Percentiles rank a stretch among this genome's conserved stretches.
These are phyloP conservation scores for Leccinum pachyderme DNA, from an alignment of 1,284 basidiomycete species.

Conservation along the genomic window DNA sequence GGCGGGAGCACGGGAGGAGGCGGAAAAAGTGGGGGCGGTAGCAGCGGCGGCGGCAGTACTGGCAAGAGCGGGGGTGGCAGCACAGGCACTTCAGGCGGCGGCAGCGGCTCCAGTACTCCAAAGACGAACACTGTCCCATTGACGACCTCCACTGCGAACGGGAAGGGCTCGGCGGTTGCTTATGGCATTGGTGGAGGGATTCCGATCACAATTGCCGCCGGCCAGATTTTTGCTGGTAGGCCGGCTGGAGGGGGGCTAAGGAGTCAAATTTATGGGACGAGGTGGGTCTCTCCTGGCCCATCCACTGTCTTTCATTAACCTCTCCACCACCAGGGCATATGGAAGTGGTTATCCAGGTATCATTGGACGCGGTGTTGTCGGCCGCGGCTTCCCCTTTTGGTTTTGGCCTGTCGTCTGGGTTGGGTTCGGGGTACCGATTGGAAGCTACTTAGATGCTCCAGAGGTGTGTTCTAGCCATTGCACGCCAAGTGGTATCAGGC, in stretches of 20 bases:
- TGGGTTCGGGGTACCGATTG: neutral
- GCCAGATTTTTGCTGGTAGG: constrained; percentile 43
- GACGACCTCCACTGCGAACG: constrained; percentile 27
- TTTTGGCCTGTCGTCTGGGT: constrained; percentile 38
- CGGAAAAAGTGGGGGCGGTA: constrained; percentile 24
- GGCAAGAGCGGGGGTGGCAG: constrained; percentile 21
- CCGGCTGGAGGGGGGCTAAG: constrained; percentile 42
- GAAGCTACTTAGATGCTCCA: constrained; percentile 17
- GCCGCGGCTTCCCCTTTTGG: constrained; percentile 38
- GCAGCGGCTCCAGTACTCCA: constrained; percentile 19
- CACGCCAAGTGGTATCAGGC: neutral
- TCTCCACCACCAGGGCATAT: constrained; percentile 28
- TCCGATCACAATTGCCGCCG: constrained; percentile 37
- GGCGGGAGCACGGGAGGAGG: too few species aligned
- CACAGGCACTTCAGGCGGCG: constrained; percentile 1
- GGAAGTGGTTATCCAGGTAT: constrained; percentile 42
- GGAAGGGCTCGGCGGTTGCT: constrained; percentile 27
- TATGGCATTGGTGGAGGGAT: constrained; percentile 41
- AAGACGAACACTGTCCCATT: constrained; percentile 27
- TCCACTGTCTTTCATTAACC: neutral
- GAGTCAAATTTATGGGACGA: constrained; percentile 39
- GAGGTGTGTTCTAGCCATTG: constrained; percentile 16
- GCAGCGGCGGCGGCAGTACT: too few species aligned
- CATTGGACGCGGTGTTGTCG: constrained; percentile 26
- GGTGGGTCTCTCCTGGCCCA: constrained; percentile 27